Conservation (phyloP, 371 early-diverging fungal genomes). For the Haplosporangium sp. region DNA sequence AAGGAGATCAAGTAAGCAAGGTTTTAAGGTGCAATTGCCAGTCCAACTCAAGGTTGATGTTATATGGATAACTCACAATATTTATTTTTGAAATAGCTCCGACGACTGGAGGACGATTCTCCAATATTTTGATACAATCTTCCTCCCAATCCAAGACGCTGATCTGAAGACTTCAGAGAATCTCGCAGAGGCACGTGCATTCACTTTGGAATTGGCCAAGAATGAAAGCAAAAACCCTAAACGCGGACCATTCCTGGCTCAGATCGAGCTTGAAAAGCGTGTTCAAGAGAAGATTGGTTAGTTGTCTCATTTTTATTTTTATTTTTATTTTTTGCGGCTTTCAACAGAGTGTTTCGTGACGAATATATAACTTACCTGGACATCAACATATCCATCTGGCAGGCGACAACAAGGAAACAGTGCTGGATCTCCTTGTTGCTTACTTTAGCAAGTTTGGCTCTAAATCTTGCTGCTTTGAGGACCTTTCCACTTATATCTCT, state of each 20-base stretch:
- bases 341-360: not conserved
- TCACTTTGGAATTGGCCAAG: slow-evolving; percentile 56
- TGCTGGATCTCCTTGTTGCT: slow-evolving; percentile 61
- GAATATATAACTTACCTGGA: not conserved
- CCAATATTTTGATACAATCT: slow-evolving; percentile 70
- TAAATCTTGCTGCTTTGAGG: slow-evolving; percentile 82
- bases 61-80: not conserved
- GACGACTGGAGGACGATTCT: slow-evolving; percentile 82
- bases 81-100: slow-evolving; percentile 33
- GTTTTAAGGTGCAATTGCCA: not conserved
- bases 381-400: not conserved
- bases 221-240: slow-evolving; percentile 61
- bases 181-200: slow-evolving; percentile 57
- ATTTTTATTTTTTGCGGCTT: not conserved
- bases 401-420: slow-evolving; percentile 53
- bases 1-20: slow-evolving; percentile 46
- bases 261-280: slow-evolving; percentile 73
- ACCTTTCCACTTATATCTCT: slow-evolving; percentile 72
- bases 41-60: not conserved
- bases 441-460: slow-evolving; percentile 79
- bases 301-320: not conserved
- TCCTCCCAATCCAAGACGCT: slow-evolving; percentile 32
- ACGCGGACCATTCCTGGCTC: slow-evolving; percentile 82
- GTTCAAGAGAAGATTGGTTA: slow-evolving; percentile 41
- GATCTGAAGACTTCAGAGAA: slow-evolving; percentile 29